These are phyloP conservation scores for Tricholoma saponaceum DNA, from an alignment of 768 basidiomycete species.

Conservation along the genomic window DNA sequence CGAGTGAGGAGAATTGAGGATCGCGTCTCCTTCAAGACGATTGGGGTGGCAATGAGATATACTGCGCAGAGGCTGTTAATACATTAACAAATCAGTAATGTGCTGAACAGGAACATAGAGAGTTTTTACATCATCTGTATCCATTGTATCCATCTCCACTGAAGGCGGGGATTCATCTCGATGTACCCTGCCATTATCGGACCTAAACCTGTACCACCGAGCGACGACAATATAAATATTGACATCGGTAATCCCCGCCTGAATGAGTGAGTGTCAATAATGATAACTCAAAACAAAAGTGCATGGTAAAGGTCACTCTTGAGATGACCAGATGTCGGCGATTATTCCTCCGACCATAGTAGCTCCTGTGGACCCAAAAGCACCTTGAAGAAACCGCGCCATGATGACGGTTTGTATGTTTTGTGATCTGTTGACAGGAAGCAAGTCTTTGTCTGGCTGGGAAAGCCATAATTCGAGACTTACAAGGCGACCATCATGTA, in stretches of 20 bases:
- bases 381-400: slow-evolving; percentile 60
- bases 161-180: slow-evolving; percentile 50
- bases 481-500: slow-evolving; percentile 47
- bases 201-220: slow-evolving; percentile 62
- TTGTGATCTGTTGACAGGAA: slow-evolving; percentile 33
- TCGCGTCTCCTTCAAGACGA: slow-evolving; percentile 73
- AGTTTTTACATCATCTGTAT: slow-evolving; percentile 56
- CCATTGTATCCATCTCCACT: slow-evolving; percentile 88
- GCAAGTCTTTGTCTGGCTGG: no score
- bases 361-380: slow-evolving; percentile 65
- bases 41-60: slow-evolving; percentile 44
- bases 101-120: no score
- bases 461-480: no score
- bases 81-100: no score
- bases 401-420: slow-evolving; percentile 63
- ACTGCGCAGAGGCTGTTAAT: no score
- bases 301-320: slow-evolving; percentile 41
- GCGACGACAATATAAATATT: slow-evolving; percentile 56
- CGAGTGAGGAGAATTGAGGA: slow-evolving; percentile 64
- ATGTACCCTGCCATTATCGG: slow-evolving; percentile 65
- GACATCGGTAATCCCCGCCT: slow-evolving; percentile 82
- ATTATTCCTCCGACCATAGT: slow-evolving; percentile 75
- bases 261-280: no score
- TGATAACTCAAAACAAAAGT: no score
- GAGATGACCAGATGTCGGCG: slow-evolving; percentile 62